Percentiles rank a stretch among this genome's conserved stretches.
Evolutionary conservation across 192 early-diverging fungal genomes (phyloP).

Genomic region (Gryganskiella cystojenkinii): DNA sequence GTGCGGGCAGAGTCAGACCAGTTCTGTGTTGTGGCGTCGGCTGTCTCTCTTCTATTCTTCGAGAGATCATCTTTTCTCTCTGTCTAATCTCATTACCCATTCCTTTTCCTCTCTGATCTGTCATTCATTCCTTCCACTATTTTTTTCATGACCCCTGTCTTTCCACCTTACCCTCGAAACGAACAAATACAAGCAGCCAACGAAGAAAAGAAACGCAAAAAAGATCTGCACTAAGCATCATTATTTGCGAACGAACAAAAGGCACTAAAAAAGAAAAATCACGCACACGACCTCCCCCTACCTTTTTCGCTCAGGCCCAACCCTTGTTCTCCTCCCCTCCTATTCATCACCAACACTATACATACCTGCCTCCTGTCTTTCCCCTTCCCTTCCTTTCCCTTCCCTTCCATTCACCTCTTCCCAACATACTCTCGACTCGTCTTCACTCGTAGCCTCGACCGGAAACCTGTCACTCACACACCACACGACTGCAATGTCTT

Average conservation of each 20-base stretch:
- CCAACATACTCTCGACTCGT: neutral
- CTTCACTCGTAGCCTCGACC: neutral
- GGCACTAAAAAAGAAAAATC: too few species aligned
- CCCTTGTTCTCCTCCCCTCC: neutral
- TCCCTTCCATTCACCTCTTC: neutral
- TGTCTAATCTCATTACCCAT: too few species aligned
- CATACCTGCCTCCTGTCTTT: neutral
- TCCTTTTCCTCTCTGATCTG: neutral
- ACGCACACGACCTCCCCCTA: neutral
- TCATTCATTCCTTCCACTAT: too few species aligned
- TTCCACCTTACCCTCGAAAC: too few species aligned
- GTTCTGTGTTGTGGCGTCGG: neutral
- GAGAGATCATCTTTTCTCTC: neutral
- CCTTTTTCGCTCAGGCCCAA: neutral
- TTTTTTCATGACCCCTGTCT: too few species aligned
- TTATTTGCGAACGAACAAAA: too few species aligned
- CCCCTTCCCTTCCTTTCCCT: neutral
- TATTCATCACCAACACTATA: neutral
- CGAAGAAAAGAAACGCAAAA: too few species aligned
- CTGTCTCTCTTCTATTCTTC: neutral
- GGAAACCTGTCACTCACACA: neutral
- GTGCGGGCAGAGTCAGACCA: neutral
- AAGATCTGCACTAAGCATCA: too few species aligned
- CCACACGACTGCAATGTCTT: neutral
- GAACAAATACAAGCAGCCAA: too few species aligned